Conservation (phyloP, 169 alveolate genomes). For the Plasmodium fragile region DNA sequence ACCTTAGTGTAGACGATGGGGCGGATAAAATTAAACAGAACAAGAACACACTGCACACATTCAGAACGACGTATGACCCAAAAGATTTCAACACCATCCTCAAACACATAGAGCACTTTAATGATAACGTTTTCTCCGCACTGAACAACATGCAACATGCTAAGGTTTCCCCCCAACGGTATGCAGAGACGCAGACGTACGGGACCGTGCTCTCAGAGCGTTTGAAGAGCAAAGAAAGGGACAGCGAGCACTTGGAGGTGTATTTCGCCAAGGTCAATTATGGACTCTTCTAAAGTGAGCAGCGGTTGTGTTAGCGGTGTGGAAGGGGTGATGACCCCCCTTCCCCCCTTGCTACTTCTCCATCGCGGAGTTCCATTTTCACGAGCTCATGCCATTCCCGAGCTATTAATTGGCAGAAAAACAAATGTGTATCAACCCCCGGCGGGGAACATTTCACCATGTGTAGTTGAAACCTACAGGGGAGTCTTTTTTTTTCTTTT, state of each 20-base stretch:
- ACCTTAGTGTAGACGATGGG: conserved; percentile 43
- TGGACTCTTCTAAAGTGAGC: conserved; percentile 26
- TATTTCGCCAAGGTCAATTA: conserved; percentile 41
- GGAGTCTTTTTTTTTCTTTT: background rate
- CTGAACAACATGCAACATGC: conserved; percentile 50
- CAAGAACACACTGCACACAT: background rate
- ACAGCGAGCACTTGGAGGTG: conserved; percentile 47
- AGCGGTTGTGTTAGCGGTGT: background rate
- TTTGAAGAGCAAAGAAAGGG: conserved; percentile 37
- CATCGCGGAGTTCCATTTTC: background rate
- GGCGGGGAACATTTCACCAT: background rate
- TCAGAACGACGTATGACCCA: conserved; percentile 8
- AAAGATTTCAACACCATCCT: conserved; percentile 2
- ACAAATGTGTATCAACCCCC: background rate
- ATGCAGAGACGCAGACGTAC: conserved; percentile 17
- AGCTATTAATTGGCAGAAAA: background rate
- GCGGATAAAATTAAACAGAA: conserved; percentile 35
- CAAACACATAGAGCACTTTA: conserved; percentile 41
- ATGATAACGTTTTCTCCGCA: conserved; percentile 33
- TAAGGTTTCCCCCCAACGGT: conserved; percentile 3
- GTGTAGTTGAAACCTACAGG: background rate
- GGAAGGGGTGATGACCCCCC: background rate
- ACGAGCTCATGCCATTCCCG: background rate
- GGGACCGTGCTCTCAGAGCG: conserved; percentile 59
- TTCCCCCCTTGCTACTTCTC: background rate